Evolutionary conservation across 2,329 filamentous ascomycete genomes (phyloP).

Genomic region (Geosmithia putterillii): DNA sequence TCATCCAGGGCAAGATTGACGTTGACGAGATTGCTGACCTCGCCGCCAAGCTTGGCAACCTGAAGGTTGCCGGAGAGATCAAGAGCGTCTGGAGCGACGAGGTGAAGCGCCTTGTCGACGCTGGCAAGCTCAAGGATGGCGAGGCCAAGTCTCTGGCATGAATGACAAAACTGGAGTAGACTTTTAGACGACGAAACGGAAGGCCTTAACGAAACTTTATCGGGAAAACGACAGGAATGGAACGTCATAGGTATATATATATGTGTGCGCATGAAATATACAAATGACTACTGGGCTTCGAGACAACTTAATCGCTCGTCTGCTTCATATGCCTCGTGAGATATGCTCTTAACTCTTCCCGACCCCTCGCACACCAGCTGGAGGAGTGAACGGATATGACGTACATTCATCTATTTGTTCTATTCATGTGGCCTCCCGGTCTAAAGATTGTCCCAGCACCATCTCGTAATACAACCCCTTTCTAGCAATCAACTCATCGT

Average conservation of each 20-base stretch:
- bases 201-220: background rate
- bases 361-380: too few relatives aligned
- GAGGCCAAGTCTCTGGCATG: slow-evolving; percentile 65
- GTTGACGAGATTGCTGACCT: slow-evolving; percentile 79
- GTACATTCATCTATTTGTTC: background rate
- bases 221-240: background rate
- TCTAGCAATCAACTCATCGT: slow-evolving; percentile 32
- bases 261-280: background rate
- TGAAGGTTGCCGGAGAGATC: slow-evolving; percentile 73
- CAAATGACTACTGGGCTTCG: background rate
- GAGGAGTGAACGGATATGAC: too few relatives aligned
- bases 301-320: background rate
- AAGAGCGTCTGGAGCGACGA: slow-evolving; percentile 73
- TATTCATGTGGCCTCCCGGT: slow-evolving; percentile 44
- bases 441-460: slow-evolving; percentile 31
- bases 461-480: slow-evolving; percentile 40
- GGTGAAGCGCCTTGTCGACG: slow-evolving; percentile 63
- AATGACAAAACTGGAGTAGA: background rate
- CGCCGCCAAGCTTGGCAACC: slow-evolving; percentile 65
- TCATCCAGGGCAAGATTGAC: slow-evolving; percentile 78
- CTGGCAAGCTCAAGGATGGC: slow-evolving; percentile 76
- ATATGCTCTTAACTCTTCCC: too few relatives aligned
- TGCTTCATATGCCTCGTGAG: background rate
- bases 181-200: background rate
- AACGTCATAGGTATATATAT: background rate